Conservation (phyloP, 1,139 yeast species). For the Nematodospora anomalae region DNA sequence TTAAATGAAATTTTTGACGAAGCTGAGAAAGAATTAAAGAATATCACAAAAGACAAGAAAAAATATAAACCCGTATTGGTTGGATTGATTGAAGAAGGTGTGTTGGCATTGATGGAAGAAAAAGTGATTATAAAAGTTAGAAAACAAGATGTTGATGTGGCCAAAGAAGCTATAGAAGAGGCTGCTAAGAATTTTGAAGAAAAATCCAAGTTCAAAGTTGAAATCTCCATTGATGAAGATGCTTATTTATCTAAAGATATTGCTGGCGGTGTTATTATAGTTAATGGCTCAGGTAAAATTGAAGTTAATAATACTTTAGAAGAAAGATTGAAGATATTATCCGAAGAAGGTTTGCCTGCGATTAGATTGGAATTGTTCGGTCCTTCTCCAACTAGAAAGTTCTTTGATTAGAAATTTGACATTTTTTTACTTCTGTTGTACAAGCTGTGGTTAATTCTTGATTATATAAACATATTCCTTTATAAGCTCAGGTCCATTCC, state of each 20-base stretch:
- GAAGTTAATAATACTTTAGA: constrained; percentile 90
- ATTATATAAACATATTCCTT: not conserved
- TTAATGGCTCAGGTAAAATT: constrained; percentile 75
- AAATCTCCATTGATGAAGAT: constrained; percentile 54
- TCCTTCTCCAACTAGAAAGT: constrained; percentile 81
- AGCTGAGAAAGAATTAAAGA: constrained; percentile 63
- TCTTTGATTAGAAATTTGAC: constrained; percentile 61
- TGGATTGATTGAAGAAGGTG: constrained; percentile 83
- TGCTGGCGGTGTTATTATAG: constrained; percentile 84
- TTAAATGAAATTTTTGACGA: constrained; percentile 71
- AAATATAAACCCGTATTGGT: constrained; percentile 69
- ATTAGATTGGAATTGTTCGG: constrained; percentile 91
- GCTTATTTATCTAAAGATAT: constrained; percentile 57
- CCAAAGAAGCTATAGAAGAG: constrained; percentile 59
- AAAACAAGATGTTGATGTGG: constrained; percentile 64
- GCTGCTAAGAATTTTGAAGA: constrained; percentile 67
- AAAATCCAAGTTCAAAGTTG: constrained; percentile 52
- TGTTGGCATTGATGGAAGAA: constrained; percentile 72
- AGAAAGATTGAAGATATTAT: constrained; percentile 82
- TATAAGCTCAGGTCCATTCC: too few species aligned
- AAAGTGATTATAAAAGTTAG: constrained; percentile 65
- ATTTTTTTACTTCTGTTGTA: constrained; percentile 3
- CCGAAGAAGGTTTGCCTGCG: constrained; percentile 88
- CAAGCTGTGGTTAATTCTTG: not conserved
- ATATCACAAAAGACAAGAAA: constrained; percentile 45